Base-by-base conservation (phyloP, 208 protist species). In the Zelonia costaricensis region DNA sequence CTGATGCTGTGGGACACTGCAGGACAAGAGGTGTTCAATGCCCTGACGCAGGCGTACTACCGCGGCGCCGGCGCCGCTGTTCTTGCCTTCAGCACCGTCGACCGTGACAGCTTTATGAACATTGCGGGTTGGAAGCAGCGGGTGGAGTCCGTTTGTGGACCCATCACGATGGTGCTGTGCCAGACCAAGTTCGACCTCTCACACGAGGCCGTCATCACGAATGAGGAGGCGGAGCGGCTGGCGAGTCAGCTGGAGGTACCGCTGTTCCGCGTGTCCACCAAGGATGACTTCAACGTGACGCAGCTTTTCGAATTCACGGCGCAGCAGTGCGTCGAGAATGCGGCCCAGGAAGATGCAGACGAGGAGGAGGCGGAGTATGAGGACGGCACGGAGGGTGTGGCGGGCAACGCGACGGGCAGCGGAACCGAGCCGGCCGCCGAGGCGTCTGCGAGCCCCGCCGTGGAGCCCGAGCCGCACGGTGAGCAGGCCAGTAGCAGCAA, bases 1-100 rank as follows among this genome's bases (percentile, higher is more conserved):
- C 74, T 98, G 16, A 92, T 97, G 84, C 80, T 98, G 13, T 98
- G 96, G 95, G 96, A 98, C 73, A 98, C 93, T 1, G 93, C 96
- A 5, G 96, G 96, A 12, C 90, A 97, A 55, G 93, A 97, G 63
- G 88, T 94, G 62, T 97, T 97, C 55, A 96, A 94, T 42, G 75
- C 84, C 10, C 74, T 98, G n/a, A 97, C 92, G 10, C 81, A 86
- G 62, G 78, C 73, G n/a, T 98, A 97, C 78, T 98, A 98, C 76
- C 87, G 88, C 42, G 92, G 90, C 36, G 80, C 93, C 5, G 84
- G 77, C 20, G 90, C 87, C 6, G 93, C 87, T 20, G 78, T 98
- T 31, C 35, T 98, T 0, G 76, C 80, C 22, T 98, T 98, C 47
- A 93, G 92, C 63, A 94, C 84, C 12, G 92, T 91, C 10, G 92